A percentile compares a stretch with the other conserved stretches of the same genome.
These are phyloP conservation scores for Priceomyces melissophilus DNA, from an alignment of 805 yeast genomes.

Conservation along the genomic window DNA sequence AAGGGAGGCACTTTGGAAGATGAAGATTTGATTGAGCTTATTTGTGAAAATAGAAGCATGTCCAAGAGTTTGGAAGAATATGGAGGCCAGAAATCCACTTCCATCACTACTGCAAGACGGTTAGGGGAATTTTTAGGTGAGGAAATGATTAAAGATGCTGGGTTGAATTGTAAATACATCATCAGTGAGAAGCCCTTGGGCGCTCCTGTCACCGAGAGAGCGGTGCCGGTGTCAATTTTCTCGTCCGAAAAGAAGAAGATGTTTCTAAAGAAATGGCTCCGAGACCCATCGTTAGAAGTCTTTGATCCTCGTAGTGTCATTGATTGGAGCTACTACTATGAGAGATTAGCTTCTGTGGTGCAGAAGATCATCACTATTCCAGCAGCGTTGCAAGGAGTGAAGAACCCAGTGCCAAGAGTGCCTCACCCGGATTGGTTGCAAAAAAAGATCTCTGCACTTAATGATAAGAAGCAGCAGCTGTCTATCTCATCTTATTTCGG, in stretches of 20 bases:
- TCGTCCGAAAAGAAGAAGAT: constrained; percentile 80
- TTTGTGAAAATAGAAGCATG: constrained; percentile 96
- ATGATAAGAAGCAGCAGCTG: constrained; percentile 71
- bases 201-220: constrained; percentile 93
- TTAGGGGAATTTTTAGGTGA: constrained; percentile 93
- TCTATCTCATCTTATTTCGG: constrained; percentile 58
- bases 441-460: constrained; percentile 54
- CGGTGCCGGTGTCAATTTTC: constrained; percentile 93
- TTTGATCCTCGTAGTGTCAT: constrained; percentile 86
- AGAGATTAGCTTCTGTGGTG: constrained; percentile 86
- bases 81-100: constrained; percentile 86
- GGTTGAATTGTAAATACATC: constrained; percentile 91
- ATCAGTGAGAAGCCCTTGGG: constrained; percentile 79
- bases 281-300: constrained; percentile 68
- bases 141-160: constrained; percentile 95
- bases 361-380: constrained; percentile 96
- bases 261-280: constrained; percentile 82
- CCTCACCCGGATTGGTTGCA: constrained; percentile 92
- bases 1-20: constrained; percentile 86
- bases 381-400: constrained; percentile 86
- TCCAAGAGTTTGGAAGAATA: constrained; percentile 87
- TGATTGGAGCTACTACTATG: constrained; percentile 92
- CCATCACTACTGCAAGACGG: constrained; percentile 92
- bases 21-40: constrained; percentile 88
- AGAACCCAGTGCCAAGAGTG: constrained; percentile 92